These are phyloP conservation scores for Cyclanthera cordifolia DNA, from an alignment of 306 rosid species.

Conservation along the genomic window DNA sequence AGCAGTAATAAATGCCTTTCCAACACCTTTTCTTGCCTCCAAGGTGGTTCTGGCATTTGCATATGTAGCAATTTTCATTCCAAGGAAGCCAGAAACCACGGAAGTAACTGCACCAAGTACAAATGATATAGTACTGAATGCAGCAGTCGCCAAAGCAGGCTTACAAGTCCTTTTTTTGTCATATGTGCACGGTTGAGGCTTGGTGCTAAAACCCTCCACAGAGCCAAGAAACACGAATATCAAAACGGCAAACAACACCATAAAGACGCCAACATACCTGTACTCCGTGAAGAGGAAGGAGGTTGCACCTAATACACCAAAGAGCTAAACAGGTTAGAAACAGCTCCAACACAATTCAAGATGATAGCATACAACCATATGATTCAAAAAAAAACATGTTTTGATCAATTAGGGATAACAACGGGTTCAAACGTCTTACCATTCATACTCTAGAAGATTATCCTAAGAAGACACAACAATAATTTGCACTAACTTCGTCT, in stretches of 20 bases:
- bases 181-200: slow-evolving; percentile 45
- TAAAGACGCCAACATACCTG: slow-evolving; percentile 70
- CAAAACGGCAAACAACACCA: slow-evolving; percentile 72
- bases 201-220: slow-evolving; percentile 86
- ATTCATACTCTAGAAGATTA: not conserved
- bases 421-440: not conserved
- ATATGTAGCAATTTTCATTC: slow-evolving; percentile 92
- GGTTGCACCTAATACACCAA: slow-evolving; percentile 60
- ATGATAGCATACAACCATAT: not conserved
- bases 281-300: slow-evolving; percentile 85
- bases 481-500: not conserved
- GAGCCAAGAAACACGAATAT: slow-evolving; percentile 91
- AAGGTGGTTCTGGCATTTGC: slow-evolving; percentile 93
- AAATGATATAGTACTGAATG: slow-evolving; percentile 71
- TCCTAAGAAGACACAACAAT: not conserved
- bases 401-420: not conserved
- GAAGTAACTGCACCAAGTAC: slow-evolving; percentile 81
- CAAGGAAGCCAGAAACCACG: slow-evolving; percentile 82
- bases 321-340: slow-evolving; percentile 18
- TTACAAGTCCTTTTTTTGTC: slow-evolving; percentile 55
- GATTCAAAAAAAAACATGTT: not conserved
- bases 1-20: slow-evolving; percentile 80
- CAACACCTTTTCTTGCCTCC: slow-evolving; percentile 93
- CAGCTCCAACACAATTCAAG: not conserved
- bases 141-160: slow-evolving; percentile 85